These are phyloP conservation scores for Chlorella sorokiniana DNA, from an alignment of 139 green algal genomes.

Conservation along the genomic window DNA sequence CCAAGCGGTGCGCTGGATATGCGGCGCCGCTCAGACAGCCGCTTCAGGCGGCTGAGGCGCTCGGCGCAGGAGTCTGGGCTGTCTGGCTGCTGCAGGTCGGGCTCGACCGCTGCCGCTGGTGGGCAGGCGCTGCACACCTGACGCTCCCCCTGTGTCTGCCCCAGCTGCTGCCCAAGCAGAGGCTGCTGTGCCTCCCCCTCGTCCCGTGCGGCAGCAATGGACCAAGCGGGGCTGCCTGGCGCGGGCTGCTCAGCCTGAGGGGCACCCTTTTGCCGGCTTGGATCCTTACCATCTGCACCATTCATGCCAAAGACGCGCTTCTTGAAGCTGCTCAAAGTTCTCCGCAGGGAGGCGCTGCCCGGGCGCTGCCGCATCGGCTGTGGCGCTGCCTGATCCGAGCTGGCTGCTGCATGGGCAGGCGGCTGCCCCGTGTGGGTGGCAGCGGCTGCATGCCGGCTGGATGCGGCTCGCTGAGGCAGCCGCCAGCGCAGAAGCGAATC, in stretches of 20 bases:
- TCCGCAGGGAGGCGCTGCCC: constrained; percentile 2
- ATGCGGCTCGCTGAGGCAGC: not conserved
- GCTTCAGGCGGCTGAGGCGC: constrained; percentile 15
- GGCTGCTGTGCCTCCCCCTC: not conserved
- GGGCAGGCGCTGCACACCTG: not conserved
- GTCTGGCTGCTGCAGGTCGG: not conserved
- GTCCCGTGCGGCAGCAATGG: not conserved
- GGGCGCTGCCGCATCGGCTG: not conserved
- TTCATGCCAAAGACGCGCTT: constrained; percentile 26
- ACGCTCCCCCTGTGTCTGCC: not conserved
- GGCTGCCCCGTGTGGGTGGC: not conserved
- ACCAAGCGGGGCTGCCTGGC: not conserved
- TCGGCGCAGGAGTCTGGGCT: not conserved
- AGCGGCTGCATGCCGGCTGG: not conserved
- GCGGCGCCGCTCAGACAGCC: constrained; percentile 8
- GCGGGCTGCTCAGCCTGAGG: not conserved
- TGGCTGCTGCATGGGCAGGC: not conserved
- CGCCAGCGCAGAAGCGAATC: constrained; percentile 26
- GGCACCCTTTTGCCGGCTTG: not conserved
- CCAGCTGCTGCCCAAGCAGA: too few species aligned
- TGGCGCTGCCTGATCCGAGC: not conserved
- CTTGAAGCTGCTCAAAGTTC: constrained; percentile 11
- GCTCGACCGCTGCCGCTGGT: not conserved
- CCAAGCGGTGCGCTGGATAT: constrained; percentile 21
- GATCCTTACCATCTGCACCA: not conserved